Conservation (phyloP, 164 flowering plant genomes). For the Kingdonia uniflora region DNA sequence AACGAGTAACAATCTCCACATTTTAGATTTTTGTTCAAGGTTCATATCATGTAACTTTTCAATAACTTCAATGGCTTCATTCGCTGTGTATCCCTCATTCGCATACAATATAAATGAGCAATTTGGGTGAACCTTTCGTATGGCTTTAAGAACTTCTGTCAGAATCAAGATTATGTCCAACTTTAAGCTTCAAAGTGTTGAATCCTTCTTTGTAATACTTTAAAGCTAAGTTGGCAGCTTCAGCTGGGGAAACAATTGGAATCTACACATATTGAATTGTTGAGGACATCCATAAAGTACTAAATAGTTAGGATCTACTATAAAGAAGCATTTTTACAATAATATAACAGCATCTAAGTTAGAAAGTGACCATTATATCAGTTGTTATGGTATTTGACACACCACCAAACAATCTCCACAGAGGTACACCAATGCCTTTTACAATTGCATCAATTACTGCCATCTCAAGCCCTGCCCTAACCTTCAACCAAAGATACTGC, state of each 20-base stretch:
- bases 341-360: conserved; percentile 3
- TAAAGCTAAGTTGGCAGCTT: conserved; percentile 63
- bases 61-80: conserved; percentile 78
- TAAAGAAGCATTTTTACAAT: conserved; percentile 3
- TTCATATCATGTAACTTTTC: conserved; percentile 52
- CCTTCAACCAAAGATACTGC: conserved; percentile 36
- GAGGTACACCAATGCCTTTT: conserved; percentile 53
- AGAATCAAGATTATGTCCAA: conserved; percentile 63
- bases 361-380: conserved; percentile 64
- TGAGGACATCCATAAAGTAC: no score
- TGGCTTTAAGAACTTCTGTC: conserved; percentile 79
- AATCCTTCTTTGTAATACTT: conserved; percentile 67
- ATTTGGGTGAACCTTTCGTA: conserved; percentile 55
- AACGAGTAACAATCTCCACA: background rate
- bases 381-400: conserved; percentile 64
- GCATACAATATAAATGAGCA: conserved; percentile 84
- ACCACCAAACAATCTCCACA: conserved; percentile 90
- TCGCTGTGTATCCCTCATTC: conserved; percentile 76
- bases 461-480: conserved; percentile 95
- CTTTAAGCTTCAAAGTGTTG: conserved; percentile 76
- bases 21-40: no score
- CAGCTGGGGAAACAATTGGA: conserved; percentile 70
- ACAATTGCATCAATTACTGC: conserved; percentile 92
- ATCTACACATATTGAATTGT: conserved; percentile 48
- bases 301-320: no score